These are phyloP conservation scores for Candida ortonii DNA, from an alignment of 805 yeast genomes.

Conservation along the genomic window DNA sequence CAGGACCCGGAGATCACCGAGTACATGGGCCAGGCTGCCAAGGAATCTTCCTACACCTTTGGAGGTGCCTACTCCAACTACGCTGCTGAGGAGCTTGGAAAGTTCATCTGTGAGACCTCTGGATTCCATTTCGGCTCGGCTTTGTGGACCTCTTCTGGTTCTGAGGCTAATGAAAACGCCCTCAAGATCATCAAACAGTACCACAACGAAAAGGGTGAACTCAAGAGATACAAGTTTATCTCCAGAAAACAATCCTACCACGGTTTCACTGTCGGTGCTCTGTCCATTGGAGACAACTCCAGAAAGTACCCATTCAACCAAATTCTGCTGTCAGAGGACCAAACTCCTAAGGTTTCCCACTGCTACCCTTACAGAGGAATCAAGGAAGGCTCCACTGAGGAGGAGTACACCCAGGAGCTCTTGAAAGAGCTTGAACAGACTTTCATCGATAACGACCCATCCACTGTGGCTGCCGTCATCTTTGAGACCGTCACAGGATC, in stretches of 20 bases:
- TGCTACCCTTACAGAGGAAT: conserved; percentile 34
- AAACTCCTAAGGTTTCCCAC: conserved; percentile 31
- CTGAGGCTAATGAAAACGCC: conserved; percentile 79
- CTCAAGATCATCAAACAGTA: conserved; percentile 61
- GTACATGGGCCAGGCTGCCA: conserved; percentile 37
- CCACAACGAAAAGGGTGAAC: conserved; percentile 40
- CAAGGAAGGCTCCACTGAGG: conserved; percentile 36
- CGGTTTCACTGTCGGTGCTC: conserved; percentile 46
- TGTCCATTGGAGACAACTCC: conserved; percentile 38
- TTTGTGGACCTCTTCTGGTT: conserved; percentile 60
- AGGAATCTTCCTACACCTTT: conserved; percentile 38
- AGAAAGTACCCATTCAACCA: conserved; percentile 36
- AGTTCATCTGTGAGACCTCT: conserved; percentile 41
- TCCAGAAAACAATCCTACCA: conserved; percentile 46
- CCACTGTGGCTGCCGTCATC: conserved; percentile 41
- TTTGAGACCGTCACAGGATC: conserved; percentile 49
- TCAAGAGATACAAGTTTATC: conserved; percentile 39
- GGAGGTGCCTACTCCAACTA: conserved; percentile 33
- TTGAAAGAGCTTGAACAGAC: conserved; percentile 41
- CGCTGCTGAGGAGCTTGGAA: conserved; percentile 41
- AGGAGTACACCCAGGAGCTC: conserved; percentile 38
- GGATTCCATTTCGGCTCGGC: conserved; percentile 38
- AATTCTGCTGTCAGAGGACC: conserved; percentile 22
- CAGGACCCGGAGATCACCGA: conserved; percentile 38
- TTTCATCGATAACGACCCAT: conserved; percentile 41